Conservation (phyloP, 2,329 filamentous ascomycete species). For the Trichophyton mentagrophytes region DNA sequence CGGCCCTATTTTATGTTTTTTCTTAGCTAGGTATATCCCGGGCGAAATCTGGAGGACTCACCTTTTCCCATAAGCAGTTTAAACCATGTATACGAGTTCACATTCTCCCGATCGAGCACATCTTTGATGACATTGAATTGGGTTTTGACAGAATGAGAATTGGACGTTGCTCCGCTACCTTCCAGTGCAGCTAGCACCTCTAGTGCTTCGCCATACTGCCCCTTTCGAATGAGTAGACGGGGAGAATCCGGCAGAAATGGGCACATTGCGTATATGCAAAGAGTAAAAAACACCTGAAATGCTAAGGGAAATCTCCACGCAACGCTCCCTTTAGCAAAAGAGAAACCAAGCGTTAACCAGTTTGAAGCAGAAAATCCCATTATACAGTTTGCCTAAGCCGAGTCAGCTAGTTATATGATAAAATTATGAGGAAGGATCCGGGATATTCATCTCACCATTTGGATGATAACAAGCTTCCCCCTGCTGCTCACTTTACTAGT, state of each 20-base stretch:
- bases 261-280: constrained; percentile 27
- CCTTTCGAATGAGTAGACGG: constrained; percentile 19
- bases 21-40: constrained; percentile 18
- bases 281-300: constrained; percentile 37
- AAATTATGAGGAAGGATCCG: constrained; percentile 23
- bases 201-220: constrained; percentile 31
- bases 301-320: constrained; percentile 38
- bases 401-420: constrained; percentile 13
- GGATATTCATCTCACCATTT: constrained; percentile 16
- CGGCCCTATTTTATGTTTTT: constrained; percentile 28
- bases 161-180: constrained; percentile 20
- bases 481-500: constrained; percentile 40
- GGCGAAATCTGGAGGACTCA: neutral
- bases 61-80: constrained; percentile 31
- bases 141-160: constrained; percentile 18
- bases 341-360: constrained; percentile 32
- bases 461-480: constrained; percentile 42
- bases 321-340: constrained; percentile 14
- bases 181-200: constrained; percentile 35
- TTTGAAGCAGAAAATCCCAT: constrained; percentile 35
- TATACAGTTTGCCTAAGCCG: constrained; percentile 19
- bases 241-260: constrained; percentile 25
- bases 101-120: constrained; percentile 33
- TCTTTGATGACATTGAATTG: constrained; percentile 27
- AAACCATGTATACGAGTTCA: constrained; percentile 35